Base-by-base conservation (phyloP, 495 filamentous ascomycete genomes). In the Trichocladium uniseriatum region DNA sequence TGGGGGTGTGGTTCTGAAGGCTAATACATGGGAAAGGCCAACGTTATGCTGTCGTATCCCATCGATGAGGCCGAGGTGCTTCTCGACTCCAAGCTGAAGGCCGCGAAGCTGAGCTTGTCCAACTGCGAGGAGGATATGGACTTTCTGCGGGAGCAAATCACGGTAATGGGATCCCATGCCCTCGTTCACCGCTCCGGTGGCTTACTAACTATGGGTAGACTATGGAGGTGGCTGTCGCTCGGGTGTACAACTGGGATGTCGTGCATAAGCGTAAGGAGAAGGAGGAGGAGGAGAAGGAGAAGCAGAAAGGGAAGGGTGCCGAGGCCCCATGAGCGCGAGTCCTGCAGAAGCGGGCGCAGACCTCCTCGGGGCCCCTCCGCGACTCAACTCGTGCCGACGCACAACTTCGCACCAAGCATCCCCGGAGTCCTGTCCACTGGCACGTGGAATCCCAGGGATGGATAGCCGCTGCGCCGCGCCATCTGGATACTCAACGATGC, bases 191-290 rank as follows among this genome's bases (percentile, higher is more conserved):
- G 13, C 5, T 14, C 10, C n/a, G 13, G 14, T 16, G 19, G 5
- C 15, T 22, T 14, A 18, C 27, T 52, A 29, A 39, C 5, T 28
- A 22, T 9, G 18, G 56, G 15, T 56, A 95, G 87, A 98, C 92
- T 1, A 79, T 98, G 68, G 92, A 98, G 67, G 92, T 98, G 34
- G 92, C 92, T 11, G 89, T 89, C 15, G 92, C 92, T 18, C 75
- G 94, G 48, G 87, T 98, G n/a, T 98, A 97, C 65, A 98, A 98
- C 65, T 96, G 91, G 87, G 92, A 98, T 61, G 86, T 98, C 6
- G 86, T 87, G 29, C 82, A 94, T 74, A 86, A 91, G 67, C 72
- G 92, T 50, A 95, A 94, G 76, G 91, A 95, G 48, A 91, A 87
- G 65, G 77, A 74, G 15, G 83, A 84, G 7, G 81, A 81, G 53